Evolutionary conservation across 805 yeast species (phyloP).

Genomic region (Wickerhamomyces xylosicus): DNA sequence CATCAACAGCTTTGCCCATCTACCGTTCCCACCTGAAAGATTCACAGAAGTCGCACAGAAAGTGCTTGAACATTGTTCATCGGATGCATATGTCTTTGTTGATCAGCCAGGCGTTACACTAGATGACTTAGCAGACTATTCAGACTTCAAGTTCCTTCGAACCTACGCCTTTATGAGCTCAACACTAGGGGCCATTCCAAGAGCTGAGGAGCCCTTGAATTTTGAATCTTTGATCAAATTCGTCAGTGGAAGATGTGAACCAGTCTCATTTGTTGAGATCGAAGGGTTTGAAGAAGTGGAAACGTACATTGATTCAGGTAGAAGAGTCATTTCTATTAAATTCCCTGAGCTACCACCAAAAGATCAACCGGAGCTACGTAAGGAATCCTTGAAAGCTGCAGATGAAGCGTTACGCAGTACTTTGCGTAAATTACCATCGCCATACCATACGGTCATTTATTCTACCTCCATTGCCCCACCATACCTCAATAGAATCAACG

Average conservation of each 20-base stretch:
- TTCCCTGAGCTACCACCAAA: conserved; percentile 37
- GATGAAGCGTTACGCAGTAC: conserved; percentile 37
- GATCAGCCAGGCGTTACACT: conserved; percentile 41
- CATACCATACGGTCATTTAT: conserved; percentile 51
- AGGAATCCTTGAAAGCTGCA: conserved; percentile 18
- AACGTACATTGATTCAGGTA: conserved; percentile 50
- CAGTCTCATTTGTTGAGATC: conserved; percentile 29
- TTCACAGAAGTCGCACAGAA: conserved; percentile 21
- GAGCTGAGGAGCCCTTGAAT: conserved; percentile 29
- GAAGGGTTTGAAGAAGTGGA: conserved; percentile 38
- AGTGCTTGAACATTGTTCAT: conserved; percentile 31
- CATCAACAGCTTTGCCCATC: conserved; percentile 13
- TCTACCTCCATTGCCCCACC: conserved; percentile 29
- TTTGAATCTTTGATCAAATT: conserved; percentile 30
- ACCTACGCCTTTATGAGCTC: conserved; percentile 47
- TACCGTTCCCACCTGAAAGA: conserved; percentile 17
- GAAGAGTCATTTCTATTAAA: conserved; percentile 51
- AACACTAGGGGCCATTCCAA: conserved; percentile 49
- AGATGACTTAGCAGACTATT: conserved; percentile 34
- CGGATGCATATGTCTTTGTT: conserved; percentile 48
- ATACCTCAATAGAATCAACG: conserved; percentile 17
- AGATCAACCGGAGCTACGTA: conserved; percentile 21
- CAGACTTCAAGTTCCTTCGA: conserved; percentile 37
- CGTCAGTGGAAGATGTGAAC: conserved; percentile 40
- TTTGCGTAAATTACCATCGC: conserved; percentile 65